These are phyloP conservation scores for Hygrocybe coccinea DNA, from an alignment of 768 basidiomycete species.

Conservation along the genomic window DNA sequence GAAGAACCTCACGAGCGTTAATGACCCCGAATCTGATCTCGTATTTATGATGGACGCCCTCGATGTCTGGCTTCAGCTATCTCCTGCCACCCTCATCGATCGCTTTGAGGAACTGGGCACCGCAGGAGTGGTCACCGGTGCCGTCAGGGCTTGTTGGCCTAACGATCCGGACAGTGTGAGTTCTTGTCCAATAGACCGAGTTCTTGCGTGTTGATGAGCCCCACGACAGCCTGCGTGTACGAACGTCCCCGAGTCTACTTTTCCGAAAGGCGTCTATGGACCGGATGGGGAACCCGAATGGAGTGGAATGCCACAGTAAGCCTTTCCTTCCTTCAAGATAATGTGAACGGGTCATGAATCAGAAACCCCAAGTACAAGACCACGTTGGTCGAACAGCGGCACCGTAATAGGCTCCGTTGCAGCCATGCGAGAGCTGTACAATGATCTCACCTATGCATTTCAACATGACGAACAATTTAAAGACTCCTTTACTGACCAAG, in stretches of 20 bases:
- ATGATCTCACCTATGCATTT: slow-evolving; percentile 2
- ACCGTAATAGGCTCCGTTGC: slow-evolving; percentile 9
- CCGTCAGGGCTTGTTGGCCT: slow-evolving; percentile 14
- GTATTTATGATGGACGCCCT: slow-evolving; percentile 15
- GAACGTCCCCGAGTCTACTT: slow-evolving; percentile 11
- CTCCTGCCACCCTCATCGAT: slow-evolving; percentile 5
- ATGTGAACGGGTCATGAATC: no score
- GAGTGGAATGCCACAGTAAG: not conserved
- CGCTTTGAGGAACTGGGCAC: slow-evolving; percentile 7
- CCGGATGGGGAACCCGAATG: not conserved
- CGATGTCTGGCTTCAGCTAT: slow-evolving; percentile 13
- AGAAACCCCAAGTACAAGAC: not conserved
- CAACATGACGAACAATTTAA: not conserved
- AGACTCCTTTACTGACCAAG: slow-evolving; percentile 5
- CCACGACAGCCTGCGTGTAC: slow-evolving; percentile 8
- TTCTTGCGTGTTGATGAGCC: not conserved
- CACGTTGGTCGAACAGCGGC: slow-evolving; percentile 14
- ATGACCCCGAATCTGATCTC: slow-evolving; percentile 5
- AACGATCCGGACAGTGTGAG: slow-evolving; percentile 10
- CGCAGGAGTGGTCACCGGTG: slow-evolving; percentile 7
- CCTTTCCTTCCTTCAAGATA: not conserved
- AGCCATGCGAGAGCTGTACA: slow-evolving; percentile 10
- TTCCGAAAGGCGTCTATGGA: slow-evolving; percentile 7
- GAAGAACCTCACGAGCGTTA: not conserved
- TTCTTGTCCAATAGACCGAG: not conserved